Percentiles rank a stretch among this genome's conserved stretches.
These are phyloP conservation scores for Lizonia empirigonia DNA, from an alignment of 2,329 filamentous ascomycete genomes.

Conservation along the genomic window DNA sequence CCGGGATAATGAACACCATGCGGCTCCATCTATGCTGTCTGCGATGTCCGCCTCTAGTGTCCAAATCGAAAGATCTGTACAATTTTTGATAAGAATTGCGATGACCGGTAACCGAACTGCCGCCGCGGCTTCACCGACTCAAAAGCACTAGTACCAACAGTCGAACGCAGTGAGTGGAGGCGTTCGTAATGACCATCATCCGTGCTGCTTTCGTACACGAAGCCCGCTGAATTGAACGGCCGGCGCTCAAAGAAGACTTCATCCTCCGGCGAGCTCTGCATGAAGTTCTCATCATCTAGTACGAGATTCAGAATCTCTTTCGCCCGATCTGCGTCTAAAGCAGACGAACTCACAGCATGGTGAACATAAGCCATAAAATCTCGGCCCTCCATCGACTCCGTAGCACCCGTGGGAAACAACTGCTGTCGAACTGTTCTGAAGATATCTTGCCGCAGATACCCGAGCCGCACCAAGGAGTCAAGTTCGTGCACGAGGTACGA, in stretches of 20 bases:
- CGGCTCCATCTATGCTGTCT: background rate
- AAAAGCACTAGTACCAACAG: background rate
- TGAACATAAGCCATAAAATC: background rate
- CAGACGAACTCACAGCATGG: background rate
- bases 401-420: background rate
- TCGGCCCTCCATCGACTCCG: background rate
- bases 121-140: background rate
- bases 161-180: background rate
- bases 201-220: background rate
- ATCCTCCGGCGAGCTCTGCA: conserved; percentile 1
- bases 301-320: background rate
- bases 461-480: background rate
- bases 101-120: background rate
- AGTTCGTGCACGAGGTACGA: conserved; percentile 2
- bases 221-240: background rate
- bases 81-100: background rate
- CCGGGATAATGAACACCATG: background rate
- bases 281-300: background rate
- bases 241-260: conserved; percentile 1
- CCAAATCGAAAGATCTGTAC: background rate
- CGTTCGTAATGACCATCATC: background rate
- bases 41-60: background rate
- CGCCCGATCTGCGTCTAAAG: background rate
- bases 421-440: background rate
- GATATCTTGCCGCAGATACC: background rate